Evolutionary conservation across 2,329 filamentous ascomycete species (phyloP).

Genomic region (Aureobasidium pullulans): DNA sequence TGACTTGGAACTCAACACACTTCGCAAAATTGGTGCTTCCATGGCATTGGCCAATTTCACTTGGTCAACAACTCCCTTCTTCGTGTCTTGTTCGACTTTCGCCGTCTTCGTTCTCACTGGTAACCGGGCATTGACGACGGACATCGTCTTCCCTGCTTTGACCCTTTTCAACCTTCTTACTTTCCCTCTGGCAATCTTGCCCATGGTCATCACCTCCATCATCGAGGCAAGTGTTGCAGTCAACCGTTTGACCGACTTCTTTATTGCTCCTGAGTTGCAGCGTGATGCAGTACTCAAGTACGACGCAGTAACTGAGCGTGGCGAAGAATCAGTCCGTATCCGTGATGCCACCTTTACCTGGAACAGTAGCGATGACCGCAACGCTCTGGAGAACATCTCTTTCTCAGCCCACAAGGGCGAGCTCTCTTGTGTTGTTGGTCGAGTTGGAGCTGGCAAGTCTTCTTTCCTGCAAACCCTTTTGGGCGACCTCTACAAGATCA

Average conservation of each 20-base stretch:
- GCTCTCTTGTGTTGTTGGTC: constrained; percentile 83
- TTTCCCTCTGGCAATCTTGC: constrained; percentile 86
- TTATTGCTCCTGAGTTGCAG: constrained; percentile 85
- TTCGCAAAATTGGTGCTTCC: constrained; percentile 90
- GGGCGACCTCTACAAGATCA: constrained; percentile 84
- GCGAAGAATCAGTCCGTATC: constrained; percentile 80
- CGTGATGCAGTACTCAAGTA: constrained; percentile 67
- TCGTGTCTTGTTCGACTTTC: constrained; percentile 96
- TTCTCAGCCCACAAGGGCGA: constrained; percentile 89
- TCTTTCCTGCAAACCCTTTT: constrained; percentile 83
- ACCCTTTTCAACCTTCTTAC: constrained; percentile 94
- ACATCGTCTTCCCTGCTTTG: constrained; percentile 89
- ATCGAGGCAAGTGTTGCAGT: constrained; percentile 95
- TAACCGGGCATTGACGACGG: constrained; percentile 74
- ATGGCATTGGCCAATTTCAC: constrained; percentile 96
- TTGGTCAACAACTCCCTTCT: constrained; percentile 94
- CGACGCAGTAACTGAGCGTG: constrained; percentile 63
- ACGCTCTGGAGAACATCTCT: constrained; percentile 72
- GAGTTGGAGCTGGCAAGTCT: constrained; percentile 92
- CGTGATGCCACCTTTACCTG: constrained; percentile 86
- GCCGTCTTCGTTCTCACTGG: constrained; percentile 85
- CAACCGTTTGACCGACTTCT: constrained; percentile 73
- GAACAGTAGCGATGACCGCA: constrained; percentile 68
- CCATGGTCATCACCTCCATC: constrained; percentile 96
- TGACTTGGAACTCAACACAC: constrained; percentile 87